These are phyloP conservation scores for Tricholoma sp. DNA, from an alignment of 768 basidiomycete genomes.

Conservation along the genomic window DNA sequence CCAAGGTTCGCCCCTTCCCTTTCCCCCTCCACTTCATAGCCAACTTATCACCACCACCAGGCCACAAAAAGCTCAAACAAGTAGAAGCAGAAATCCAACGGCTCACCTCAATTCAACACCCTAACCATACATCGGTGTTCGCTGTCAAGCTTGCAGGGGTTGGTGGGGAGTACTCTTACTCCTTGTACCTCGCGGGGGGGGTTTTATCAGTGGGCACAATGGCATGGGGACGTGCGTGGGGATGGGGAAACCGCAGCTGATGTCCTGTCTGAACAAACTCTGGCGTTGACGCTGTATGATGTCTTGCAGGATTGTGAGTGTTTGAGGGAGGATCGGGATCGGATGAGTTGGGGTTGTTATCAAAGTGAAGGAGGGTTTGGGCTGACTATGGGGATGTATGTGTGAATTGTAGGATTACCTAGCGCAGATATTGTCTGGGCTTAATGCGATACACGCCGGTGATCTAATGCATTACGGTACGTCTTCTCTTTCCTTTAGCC, in stretches of 20 bases:
- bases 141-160: slow-evolving; percentile 52
- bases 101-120: slow-evolving; percentile 55
- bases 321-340: no score
- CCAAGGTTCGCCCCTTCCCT: slow-evolving; percentile 46
- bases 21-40: slow-evolving; percentile 2
- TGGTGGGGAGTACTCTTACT: slow-evolving; percentile 29
- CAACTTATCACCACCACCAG: no score
- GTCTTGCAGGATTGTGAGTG: no score
- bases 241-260: slow-evolving; percentile 37
- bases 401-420: slow-evolving; percentile 59
- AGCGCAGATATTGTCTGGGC: slow-evolving; percentile 61
- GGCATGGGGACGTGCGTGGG: no score
- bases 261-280: slow-evolving; percentile 71
- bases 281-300: slow-evolving; percentile 59
- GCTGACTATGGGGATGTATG: neutral
- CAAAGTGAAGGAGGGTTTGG: slow-evolving; percentile 49
- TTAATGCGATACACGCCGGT: slow-evolving; percentile 60
- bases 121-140: slow-evolving; percentile 60
- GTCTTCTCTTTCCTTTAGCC: no score
- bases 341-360: slow-evolving; percentile 71
- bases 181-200: no score
- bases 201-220: no score
- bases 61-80: slow-evolving; percentile 64
- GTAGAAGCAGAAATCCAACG: slow-evolving; percentile 62
- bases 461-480: slow-evolving; percentile 69